Evolutionary conservation across 208 protist genomes (phyloP).

Genomic region (Leishmania major): DNA sequence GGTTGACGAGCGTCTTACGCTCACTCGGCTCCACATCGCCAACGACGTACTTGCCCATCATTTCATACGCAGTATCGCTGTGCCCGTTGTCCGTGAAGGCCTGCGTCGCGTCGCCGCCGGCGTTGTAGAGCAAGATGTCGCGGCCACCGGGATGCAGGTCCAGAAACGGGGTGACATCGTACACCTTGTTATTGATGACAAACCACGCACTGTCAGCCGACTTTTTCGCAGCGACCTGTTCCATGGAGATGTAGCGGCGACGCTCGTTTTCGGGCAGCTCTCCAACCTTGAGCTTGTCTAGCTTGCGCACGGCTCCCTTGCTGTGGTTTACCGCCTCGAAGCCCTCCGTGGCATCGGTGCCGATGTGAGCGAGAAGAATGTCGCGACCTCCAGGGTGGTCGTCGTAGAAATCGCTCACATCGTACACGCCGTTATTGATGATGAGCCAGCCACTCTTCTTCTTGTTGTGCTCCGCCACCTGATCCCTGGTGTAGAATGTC

Average conservation of each 20-base stretch:
- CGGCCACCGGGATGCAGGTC: conserved; percentile 82
- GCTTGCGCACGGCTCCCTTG: conserved; percentile 39
- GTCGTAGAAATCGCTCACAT: conserved; percentile 79
- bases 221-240: conserved; percentile 40
- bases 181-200: conserved; percentile 88
- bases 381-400: conserved; percentile 83
- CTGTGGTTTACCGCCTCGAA: conserved; percentile 80
- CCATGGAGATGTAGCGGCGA: conserved; percentile 40
- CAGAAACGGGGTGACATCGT: conserved; percentile 77
- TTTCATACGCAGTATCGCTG: conserved; percentile 54
- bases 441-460: conserved; percentile 73
- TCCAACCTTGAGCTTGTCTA: conserved; percentile 58
- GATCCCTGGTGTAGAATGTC: conserved; percentile 38
- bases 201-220: conserved; percentile 56
- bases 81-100: conserved; percentile 75
- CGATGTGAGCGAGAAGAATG: conserved; percentile 68
- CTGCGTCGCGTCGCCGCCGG: conserved; percentile 68
- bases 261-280: conserved; percentile 41
- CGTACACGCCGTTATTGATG: conserved; percentile 77
- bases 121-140: conserved; percentile 71
- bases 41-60: conserved; percentile 64
- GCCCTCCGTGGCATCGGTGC: conserved; percentile 71
- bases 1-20: conserved; percentile 23
- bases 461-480: conserved; percentile 68
- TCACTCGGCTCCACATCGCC: conserved; percentile 54